Conservation (phyloP, 768 basidiomycete species). For the Suillus sp. region DNA sequence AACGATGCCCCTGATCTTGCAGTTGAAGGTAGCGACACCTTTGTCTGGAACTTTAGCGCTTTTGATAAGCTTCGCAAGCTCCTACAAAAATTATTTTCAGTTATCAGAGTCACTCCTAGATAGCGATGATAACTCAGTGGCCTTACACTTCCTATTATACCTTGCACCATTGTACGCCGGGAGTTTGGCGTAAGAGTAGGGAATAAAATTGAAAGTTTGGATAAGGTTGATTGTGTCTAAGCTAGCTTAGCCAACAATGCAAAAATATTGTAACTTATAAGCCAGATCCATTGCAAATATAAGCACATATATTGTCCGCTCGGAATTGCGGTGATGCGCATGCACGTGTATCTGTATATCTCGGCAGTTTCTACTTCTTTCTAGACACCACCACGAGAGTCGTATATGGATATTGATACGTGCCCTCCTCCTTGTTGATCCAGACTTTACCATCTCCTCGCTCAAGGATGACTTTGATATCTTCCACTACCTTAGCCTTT, state of each 20-base stretch:
- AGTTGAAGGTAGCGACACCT: slow-evolving; percentile 20
- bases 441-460: slow-evolving; percentile 67
- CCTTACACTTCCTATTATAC: slow-evolving; percentile 7
- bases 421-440: slow-evolving; percentile 74
- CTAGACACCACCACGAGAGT: slow-evolving; percentile 58
- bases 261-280: not conserved
- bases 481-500: slow-evolving; percentile 51
- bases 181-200: not conserved
- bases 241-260: not conserved
- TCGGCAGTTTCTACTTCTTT: slow-evolving; percentile 37
- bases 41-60: slow-evolving; percentile 57
- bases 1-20: not conserved
- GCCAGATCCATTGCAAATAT: not conserved
- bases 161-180: slow-evolving; percentile 5
- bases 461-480: slow-evolving; percentile 57
- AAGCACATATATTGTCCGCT: not conserved
- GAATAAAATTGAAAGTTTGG: not conserved
- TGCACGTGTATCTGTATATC: not conserved
- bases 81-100: slow-evolving; percentile 41
- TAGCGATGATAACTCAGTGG: not conserved
- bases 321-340: not conserved
- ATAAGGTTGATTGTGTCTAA: not conserved
- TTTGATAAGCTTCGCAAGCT: slow-evolving; percentile 71
- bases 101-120: not conserved
- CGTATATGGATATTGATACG: slow-evolving; percentile 82